These are phyloP conservation scores for Populus simonii DNA, from an alignment of 345 rosid species.

Conservation along the genomic window DNA sequence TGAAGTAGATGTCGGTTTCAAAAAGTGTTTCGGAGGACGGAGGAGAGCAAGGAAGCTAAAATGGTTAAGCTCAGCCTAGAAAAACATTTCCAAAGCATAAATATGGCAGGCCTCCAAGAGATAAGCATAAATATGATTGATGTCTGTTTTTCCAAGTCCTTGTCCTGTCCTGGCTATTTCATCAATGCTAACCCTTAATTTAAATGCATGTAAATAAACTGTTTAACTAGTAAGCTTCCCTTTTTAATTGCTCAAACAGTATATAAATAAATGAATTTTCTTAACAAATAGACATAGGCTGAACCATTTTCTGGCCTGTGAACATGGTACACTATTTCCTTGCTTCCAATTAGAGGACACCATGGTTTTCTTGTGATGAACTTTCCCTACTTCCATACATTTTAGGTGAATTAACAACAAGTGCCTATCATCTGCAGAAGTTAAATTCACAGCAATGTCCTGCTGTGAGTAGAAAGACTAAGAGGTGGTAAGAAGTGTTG, in stretches of 20 bases:
- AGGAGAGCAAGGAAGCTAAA: background rate
- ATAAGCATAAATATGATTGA: too few species aligned
- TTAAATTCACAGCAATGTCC: background rate
- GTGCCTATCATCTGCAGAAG: background rate
- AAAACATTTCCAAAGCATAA: background rate
- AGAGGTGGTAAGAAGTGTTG: background rate
- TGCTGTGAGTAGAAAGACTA: background rate
- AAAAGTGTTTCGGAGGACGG: background rate
- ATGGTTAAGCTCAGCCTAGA: background rate
- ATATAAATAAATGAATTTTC: background rate
- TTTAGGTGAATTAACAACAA: background rate
- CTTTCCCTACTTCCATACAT: background rate
- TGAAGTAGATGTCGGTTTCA: constrained; percentile 5
- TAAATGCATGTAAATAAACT: background rate
- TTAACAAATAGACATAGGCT: background rate
- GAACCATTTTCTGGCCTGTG: background rate
- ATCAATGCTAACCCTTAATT: background rate
- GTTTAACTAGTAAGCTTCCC: background rate
- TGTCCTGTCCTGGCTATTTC: background rate
- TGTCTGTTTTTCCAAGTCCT: too few species aligned
- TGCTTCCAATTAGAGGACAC: background rate
- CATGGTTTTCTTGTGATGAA: background rate
- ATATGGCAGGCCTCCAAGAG: background rate
- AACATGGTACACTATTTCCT: background rate
- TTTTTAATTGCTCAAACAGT: background rate